A percentile compares a stretch with the other conserved stretches of the same genome.
Evolutionary conservation across 2,329 filamentous ascomycete species (phyloP).

Genomic region (Karstenula rhodostoma): DNA sequence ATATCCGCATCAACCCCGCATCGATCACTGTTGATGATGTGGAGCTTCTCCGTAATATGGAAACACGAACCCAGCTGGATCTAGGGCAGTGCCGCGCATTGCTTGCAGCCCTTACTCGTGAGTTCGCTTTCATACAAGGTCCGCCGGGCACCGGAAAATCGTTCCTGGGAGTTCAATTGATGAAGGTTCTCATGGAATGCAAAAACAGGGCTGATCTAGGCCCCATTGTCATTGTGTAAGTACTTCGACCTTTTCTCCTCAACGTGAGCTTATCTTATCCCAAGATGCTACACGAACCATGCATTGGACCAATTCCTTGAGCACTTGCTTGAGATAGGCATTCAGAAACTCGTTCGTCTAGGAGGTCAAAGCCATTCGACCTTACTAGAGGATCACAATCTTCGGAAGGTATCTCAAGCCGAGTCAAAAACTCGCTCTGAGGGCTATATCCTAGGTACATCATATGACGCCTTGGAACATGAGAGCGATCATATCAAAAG

Average conservation of each 20-base stretch:
- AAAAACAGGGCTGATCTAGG: slow-evolving; percentile 48
- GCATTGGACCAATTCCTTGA: slow-evolving; percentile 68
- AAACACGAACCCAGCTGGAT: slow-evolving; percentile 56
- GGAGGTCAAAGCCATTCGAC: slow-evolving; percentile 67
- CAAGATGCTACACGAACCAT: slow-evolving; percentile 60
- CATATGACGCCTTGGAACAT: slow-evolving; percentile 26
- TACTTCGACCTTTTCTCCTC: not conserved
- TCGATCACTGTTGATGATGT: slow-evolving; percentile 20
- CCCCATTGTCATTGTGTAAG: slow-evolving; percentile 54
- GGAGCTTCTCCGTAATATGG: slow-evolving; percentile 24
- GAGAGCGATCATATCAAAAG: not conserved
- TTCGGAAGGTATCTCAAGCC: slow-evolving; percentile 46
- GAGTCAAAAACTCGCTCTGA: slow-evolving; percentile 33
- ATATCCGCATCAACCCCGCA: slow-evolving; percentile 20
- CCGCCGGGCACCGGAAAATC: slow-evolving; percentile 76
- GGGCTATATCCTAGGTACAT: slow-evolving; percentile 17
- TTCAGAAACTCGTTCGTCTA: slow-evolving; percentile 66
- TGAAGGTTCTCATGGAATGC: slow-evolving; percentile 62
- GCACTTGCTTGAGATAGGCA: slow-evolving; percentile 60
- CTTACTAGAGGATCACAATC: slow-evolving; percentile 59
- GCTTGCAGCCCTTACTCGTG: slow-evolving; percentile 60
- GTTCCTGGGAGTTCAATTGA: slow-evolving; percentile 67
- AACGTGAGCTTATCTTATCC: not conserved
- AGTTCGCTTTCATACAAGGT: slow-evolving; percentile 71
- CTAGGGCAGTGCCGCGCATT: slow-evolving; percentile 59